A percentile compares a stretch with the other conserved stretches of the same genome.
Evolutionary conservation across 2,329 filamentous ascomycete species (phyloP).

Genomic region (Colletotrichum cuscutae): DNA sequence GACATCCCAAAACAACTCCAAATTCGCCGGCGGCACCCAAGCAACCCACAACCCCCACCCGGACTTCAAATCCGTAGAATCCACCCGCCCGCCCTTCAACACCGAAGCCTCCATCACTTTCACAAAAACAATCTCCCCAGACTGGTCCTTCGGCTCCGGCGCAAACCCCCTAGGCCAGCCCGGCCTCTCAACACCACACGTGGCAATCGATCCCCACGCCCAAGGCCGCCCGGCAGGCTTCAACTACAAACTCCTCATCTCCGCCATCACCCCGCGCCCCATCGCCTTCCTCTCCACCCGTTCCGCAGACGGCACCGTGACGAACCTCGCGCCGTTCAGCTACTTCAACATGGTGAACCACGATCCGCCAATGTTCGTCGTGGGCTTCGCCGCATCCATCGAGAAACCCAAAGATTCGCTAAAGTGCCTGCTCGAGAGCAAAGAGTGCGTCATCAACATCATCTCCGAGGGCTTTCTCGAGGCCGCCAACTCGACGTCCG

Average conservation of each 20-base stretch:
- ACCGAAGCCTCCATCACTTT: constrained; percentile 57
- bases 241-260: constrained; percentile 96
- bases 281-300: constrained; percentile 73
- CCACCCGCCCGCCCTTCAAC: constrained; percentile 71
- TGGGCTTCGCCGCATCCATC: constrained; percentile 59
- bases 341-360: constrained; percentile 88
- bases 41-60: constrained; percentile 73
- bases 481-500: constrained; percentile 83
- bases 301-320: constrained; percentile 65
- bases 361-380: constrained; percentile 85
- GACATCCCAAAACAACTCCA: background rate
- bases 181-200: constrained; percentile 61
- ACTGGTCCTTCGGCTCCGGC: constrained; percentile 74
- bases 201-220: constrained; percentile 84
- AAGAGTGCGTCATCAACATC: constrained; percentile 88
- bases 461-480: constrained; percentile 87
- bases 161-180: constrained; percentile 65
- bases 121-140: constrained; percentile 72
- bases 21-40: constrained; percentile 19
- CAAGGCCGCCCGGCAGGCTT: constrained; percentile 71
- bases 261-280: constrained; percentile 82
- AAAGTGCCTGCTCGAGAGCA: constrained; percentile 75
- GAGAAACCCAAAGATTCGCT: constrained; percentile 80
- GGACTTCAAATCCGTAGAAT: constrained; percentile 80
- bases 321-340: constrained; percentile 86